Base-by-base conservation (phyloP, 1,139 yeast species). In the Komagataea norvegica region DNA sequence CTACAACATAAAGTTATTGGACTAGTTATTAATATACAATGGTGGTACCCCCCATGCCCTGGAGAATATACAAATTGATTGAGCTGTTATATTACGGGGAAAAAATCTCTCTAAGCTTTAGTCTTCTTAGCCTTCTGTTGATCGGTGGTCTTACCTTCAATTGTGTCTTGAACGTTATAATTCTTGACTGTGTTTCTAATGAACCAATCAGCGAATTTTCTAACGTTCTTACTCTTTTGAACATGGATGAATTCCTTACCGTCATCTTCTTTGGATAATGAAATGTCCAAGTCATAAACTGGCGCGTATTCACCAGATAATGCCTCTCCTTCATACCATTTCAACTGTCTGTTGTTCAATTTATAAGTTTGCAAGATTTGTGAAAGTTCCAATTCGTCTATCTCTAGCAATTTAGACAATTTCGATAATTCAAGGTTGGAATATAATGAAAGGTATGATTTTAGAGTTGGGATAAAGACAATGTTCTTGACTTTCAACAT, bases 181-280 rank as follows among this genome's bases (percentile, higher is more conserved):
- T 68, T 67, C 57, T 67, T 69, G 42, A 51, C 54, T 22, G 70
- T 64, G 56, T 67, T 68, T 49, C 74, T 64, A 41, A 69, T 57
- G 44, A 70, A 70, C 74, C 73, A 70, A 47, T 70, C 73, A 31
- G 69, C 69, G 42, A 63, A 69, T 53, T 64, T 64, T 47, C 73
- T 59, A 29, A 68, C 67, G 26, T 59, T 60, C 51, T 67, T 68
- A 36, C 65, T 59, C 52, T 69, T 72, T 34, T 68, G 60, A 36
- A 70, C 67, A 48, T 67, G 65, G 41, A 70, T 60, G 37, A 66
- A 45, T 36, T 43, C 36, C 39, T 48, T 48, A 5, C 43, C 49
- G 6, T 54, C 48, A 27, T 51, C 52, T 43, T 65, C 71, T 41
- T 60, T 58, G 25, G 61, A 63, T 27, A 70, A 54, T 16, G 59